Evolutionary conservation across 129 eudicot species (phyloP), one percentile per base, ranked within the genome.

Genomic region (Flaveria sonorensis): DNA sequence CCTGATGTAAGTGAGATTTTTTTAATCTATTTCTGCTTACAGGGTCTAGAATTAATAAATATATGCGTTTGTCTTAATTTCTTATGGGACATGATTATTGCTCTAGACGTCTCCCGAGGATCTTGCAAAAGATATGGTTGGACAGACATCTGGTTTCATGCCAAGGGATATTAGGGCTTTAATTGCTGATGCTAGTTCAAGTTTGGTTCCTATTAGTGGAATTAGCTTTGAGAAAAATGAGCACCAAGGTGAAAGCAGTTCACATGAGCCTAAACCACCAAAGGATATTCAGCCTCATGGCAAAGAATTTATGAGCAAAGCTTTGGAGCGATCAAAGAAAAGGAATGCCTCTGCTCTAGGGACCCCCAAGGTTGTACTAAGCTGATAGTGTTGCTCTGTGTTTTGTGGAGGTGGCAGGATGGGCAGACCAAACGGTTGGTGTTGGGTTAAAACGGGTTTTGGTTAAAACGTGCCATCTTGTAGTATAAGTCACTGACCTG

Each of bases 311-410:
- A 66, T 94, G 79, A 72, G 45, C 59, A 88, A 90, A 78, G 94
- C 98, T 71, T 73, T 93, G 83, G 95, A 93, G 45, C 88, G 86
- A 47, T 88, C 92, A 14, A 93, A 93, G 87, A 93, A 86, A 82
- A 82, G 96, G 76, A 90, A 85, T 76, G 98, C 95, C 63, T 86
- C 98, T 32, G 96, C 98, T 43, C 86, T 93, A 68, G 98, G 98
- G 56, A 88, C 98, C 75, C 98, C 96, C 63, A 90, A 93, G 96
- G 98, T 92, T 82, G 76, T 73, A 47, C 40, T 66, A 10, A 39
- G 51, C 23, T 57, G 46, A 23, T 42, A 68, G 45, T 56, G 28
- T 60, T 26, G n/a, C 61, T 26, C 72, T 46, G 23, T 32, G 20
- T 68, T 18, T 36, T 36, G 70, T 36, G 39, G 15, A 19, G 50